Evolutionary conservation across 2,329 filamentous ascomycete genomes (phyloP).

Genomic region (Cladosporium cucumerinum): DNA sequence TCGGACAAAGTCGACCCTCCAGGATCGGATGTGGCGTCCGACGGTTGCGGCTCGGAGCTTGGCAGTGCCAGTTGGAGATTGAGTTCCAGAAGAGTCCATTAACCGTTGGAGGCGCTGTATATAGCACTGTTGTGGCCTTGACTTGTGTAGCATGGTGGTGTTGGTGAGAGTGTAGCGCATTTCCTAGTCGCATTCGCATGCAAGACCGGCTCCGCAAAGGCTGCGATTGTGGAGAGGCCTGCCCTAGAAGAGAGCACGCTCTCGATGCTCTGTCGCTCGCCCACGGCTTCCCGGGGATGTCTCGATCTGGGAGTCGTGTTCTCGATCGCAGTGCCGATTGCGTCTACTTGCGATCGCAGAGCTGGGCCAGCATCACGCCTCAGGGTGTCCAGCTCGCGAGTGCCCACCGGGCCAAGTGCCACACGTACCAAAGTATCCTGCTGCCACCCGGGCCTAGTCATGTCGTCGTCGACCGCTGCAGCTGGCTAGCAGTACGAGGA

Average conservation of each 20-base stretch:
- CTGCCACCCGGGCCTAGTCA: constrained; percentile 3
- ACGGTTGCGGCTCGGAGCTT: neutral
- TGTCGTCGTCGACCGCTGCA: constrained; percentile 15
- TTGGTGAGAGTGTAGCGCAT: neutral
- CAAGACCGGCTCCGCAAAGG: neutral
- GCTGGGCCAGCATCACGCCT: constrained; percentile 2
- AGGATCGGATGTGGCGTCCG: neutral
- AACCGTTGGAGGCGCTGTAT: neutral
- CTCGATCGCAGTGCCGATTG: neutral
- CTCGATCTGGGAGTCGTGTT: neutral
- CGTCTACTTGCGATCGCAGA: neutral
- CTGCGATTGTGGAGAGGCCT: neutral
- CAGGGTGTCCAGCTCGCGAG: neutral
- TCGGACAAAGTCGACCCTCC: neutral
- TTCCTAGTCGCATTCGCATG: neutral
- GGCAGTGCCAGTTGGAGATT: neutral
- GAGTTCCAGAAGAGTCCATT: neutral
- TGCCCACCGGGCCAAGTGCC: constrained; percentile 3
- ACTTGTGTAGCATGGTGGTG: neutral
- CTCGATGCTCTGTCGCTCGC: neutral
- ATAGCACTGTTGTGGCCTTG: neutral
- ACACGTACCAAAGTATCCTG: constrained; percentile 6
- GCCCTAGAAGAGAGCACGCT: neutral
- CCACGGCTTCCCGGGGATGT: neutral
- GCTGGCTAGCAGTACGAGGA: neutral